Evolutionary conservation across 1,139 yeast species (phyloP).

Genomic region (Blastobotrys apis): DNA sequence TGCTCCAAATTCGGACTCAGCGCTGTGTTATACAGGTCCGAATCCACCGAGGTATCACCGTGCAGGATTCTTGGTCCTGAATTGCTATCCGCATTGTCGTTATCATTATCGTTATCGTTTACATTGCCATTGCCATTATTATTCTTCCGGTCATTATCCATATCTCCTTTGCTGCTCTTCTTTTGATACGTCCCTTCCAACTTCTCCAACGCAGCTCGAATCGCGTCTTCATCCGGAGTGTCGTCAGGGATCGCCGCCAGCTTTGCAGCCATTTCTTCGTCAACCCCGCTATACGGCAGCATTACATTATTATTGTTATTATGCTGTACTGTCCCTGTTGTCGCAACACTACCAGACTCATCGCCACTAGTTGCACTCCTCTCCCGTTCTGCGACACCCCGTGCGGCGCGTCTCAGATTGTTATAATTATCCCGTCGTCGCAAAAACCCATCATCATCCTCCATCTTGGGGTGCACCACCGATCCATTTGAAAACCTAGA

Average conservation of each 20-base stretch:
- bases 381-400: neutral
- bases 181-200: slow-evolving; percentile 58
- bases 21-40: slow-evolving; percentile 14
- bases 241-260: slow-evolving; percentile 62
- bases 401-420: slow-evolving; percentile 13
- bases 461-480: neutral
- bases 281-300: slow-evolving; percentile 21
- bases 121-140: neutral
- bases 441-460: neutral
- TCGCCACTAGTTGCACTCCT: neutral
- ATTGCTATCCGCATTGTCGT: too few species aligned
- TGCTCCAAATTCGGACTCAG: slow-evolving; percentile 13
- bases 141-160: neutral
- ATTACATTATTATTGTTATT: slow-evolving; percentile 3
- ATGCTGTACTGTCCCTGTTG: slow-evolving; percentile 4
- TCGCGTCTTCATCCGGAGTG: slow-evolving; percentile 60
- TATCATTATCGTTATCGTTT: neutral
- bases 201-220: slow-evolving; percentile 69
- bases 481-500: slow-evolving; percentile 15
- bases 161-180: slow-evolving; percentile 10
- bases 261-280: slow-evolving; percentile 26
- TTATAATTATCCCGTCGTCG: slow-evolving; percentile 6
- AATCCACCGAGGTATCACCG: slow-evolving; percentile 4
- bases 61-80: too few species aligned
- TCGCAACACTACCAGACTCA: neutral